Evolutionary conservation across 2,329 filamentous ascomycete genomes (phyloP), one percentile per base, ranked within the genome.

Genomic region (Microcyclospora tardicrescens): DNA sequence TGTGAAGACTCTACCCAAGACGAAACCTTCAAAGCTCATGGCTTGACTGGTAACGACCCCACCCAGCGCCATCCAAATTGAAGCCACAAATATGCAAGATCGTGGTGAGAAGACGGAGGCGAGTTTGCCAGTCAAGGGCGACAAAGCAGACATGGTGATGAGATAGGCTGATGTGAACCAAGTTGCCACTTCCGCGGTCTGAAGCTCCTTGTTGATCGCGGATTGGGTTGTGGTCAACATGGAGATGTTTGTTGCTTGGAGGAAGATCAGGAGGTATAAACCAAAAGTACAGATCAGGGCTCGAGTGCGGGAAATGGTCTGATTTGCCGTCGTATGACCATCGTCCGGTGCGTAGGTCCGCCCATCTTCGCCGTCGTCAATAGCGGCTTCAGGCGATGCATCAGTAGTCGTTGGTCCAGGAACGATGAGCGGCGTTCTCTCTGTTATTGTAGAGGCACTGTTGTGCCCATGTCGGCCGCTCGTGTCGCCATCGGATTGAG

Each of bases 81-180:
- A 72, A 1, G 80, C 71, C 9, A 66, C 68, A 16, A 84, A 65
- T 38, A 86, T 69, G 52, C 82, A 79, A 15, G 66, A 53, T 16
- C 79, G 68, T 0, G 82, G 74, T 0, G 79, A 75, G 58, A 93
- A 89, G 16, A 91, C 75, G 50, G 78, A 75, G 34, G 78, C 75
- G 1, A 93, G 64, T 13, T 83, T 76, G 6, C 84, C 84, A 30
- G 75, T 70, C 2, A 93, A 59, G 0, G 84, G 83, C 0, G 79
- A 73, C 10, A 82, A 60, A 36, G 69, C 72, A 24, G 68, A 69
- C 57, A 68, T 62, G 16, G 67, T 63, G 37, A 84, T 71, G 69
- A 91, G 67, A 55, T 84, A 93, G 2, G 79, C 69, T 27, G 81
- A 84, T 6, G 81, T 85, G 56, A 91, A 85, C 84, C 84, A 93